Base-by-base conservation (phyloP, 768 basidiomycete genomes). In the Phlebiopsis gigantea region DNA sequence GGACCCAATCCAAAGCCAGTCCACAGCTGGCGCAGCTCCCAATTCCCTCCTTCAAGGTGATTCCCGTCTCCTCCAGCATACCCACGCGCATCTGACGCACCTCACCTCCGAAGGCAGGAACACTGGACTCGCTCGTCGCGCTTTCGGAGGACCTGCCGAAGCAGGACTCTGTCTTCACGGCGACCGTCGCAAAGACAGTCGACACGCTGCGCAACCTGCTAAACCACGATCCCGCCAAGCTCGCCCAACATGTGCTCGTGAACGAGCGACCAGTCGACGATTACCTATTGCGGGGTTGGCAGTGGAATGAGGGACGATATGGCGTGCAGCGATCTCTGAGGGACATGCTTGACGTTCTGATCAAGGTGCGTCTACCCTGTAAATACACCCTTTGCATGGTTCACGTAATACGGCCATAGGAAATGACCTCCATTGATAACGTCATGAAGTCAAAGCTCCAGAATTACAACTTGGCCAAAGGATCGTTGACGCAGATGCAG, bases 111-210 rank as follows among this genome's bases (percentile, higher is more conserved):
- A 58, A 93, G 97, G 92, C 94, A 59, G 97, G 95, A 53, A 99
- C 96, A 1, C 83, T 99, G 46, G 93, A 96, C 61, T 78, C 83
- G 19, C 83, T 99, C 53, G 83, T 99, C 58, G 79, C 83, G 1
- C 80, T 98, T 50, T 96, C 94, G 15, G 97, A 98, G 66, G 86
- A 90, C 47, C 79, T 98, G 41, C 92, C 94, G 6, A 99, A 98
- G 74, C 84, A 90, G 57, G 97, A 98, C 65, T 67, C 79, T 39
- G 85, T 82, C 77, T 95, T 98, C 75, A 97, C 93, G 1, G 75
- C 80, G 14, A 85, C 85, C 7, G 88, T 96, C 59, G 92, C 93
- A 46, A 98, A 96, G 77, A 85, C 86, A 7, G 93, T 98, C 49
- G 97, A 98, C 67, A 94, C 93, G 0, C 79, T 98, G 54, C 87